phyloP scores from a whole-genome alignment of 2,329 filamentous ascomycete species.

The Alternaria rosae region DNA sequence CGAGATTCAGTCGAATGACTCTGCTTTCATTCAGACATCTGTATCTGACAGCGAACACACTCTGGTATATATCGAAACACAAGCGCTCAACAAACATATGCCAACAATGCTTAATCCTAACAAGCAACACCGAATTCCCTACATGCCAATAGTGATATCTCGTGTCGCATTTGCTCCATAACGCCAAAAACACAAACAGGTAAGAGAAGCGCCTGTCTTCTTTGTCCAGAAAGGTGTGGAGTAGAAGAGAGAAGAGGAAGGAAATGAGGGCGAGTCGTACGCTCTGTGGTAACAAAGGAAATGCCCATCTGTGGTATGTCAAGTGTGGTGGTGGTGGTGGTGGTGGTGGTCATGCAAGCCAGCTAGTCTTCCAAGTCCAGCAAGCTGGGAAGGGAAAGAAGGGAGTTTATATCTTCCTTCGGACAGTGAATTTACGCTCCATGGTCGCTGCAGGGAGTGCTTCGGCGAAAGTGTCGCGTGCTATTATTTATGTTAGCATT shows the following conservation, averaged over 20 bases:
- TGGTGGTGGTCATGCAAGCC: background rate
- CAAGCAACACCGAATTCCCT: background rate
- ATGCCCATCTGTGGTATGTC: background rate
- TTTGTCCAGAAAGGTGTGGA: background rate
- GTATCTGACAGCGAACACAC: background rate
- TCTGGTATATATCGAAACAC: constrained; percentile 1
- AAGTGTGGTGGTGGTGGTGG: background rate
- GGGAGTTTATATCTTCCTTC: constrained; percentile 49
- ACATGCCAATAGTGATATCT: constrained; percentile 1
- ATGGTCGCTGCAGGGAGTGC: constrained; percentile 55
- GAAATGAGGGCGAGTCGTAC: no score
- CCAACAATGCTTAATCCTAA: background rate
- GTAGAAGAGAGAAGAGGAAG: background rate
- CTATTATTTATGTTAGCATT: constrained; percentile 32
- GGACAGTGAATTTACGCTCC: constrained; percentile 53
- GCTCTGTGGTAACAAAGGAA: background rate
- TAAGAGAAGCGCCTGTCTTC: constrained; percentile 2
- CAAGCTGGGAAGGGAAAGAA: background rate
- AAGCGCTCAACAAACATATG: background rate
- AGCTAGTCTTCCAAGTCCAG: background rate
- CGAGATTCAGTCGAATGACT: background rate
- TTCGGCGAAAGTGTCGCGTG: constrained; percentile 55
- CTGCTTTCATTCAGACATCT: background rate
- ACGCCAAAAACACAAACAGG: background rate
- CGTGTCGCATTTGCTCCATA: background rate